Conservation (phyloP, 352 stramenopile species). For the Phytopythium ostracodes region DNA sequence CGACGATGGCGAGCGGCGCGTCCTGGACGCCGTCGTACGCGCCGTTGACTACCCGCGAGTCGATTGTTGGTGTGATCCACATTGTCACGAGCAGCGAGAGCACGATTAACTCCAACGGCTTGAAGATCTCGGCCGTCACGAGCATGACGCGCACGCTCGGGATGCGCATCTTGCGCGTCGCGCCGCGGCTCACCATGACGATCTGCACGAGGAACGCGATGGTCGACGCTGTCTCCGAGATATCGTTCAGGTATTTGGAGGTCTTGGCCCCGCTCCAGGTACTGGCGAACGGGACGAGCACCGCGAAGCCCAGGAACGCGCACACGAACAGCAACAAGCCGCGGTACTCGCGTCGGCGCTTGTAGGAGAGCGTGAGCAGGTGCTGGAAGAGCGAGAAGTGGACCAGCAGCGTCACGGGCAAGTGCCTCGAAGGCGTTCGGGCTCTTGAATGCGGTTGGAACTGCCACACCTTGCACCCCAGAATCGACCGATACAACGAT, state of each 20-base stretch:
- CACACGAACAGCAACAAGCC: conserved; percentile 18
- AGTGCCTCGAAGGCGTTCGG: neutral
- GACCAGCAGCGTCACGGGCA: conserved; percentile 26
- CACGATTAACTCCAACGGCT: neutral
- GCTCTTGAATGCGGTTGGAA: too few species aligned
- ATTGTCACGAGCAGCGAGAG: conserved; percentile 8
- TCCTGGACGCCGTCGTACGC: conserved; percentile 17
- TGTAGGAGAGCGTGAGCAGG: conserved; percentile 27
- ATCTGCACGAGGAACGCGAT: conserved; percentile 38
- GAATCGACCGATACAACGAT: too few species aligned
- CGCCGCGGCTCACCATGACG: conserved; percentile 21
- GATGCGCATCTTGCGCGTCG: conserved; percentile 21
- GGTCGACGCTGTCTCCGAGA: conserved; percentile 29
- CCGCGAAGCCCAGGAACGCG: conserved; percentile 19
- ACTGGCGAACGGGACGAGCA: conserved; percentile 6
- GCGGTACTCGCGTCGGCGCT: conserved; percentile 18
- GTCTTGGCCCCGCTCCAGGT: neutral
- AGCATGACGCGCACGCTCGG: conserved; percentile 16
- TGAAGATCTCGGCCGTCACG: neutral
- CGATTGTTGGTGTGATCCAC: conserved; percentile 2
- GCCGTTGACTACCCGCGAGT: neutral
- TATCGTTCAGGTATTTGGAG: conserved; percentile 18
- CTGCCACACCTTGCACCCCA: too few species aligned
- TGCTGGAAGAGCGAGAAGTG: conserved; percentile 34
- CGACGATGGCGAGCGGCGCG: conserved; percentile 14